Base-by-base conservation (phyloP, 345 rosid genomes). In the Capsella bursapastoris region DNA sequence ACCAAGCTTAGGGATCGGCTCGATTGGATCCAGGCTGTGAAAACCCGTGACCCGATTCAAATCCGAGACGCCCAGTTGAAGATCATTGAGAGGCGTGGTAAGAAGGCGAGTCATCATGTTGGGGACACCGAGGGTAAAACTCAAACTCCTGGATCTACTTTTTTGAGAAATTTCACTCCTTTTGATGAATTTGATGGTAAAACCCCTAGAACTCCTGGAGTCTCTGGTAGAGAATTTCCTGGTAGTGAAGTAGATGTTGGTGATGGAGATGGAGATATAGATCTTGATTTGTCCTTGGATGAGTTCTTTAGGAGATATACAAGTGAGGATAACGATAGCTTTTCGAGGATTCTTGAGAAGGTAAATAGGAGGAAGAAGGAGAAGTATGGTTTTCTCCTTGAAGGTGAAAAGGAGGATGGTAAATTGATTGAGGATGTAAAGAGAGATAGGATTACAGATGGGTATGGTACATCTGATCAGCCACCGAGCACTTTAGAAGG, bases 391-490 rank as follows among this genome's bases (percentile, higher is more conserved):
- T 85, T 83, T 81, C 81, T 95, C 64, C 80, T 82, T 28, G 91
- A 79, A 73, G 89, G 92, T 1, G 93, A 92, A 49, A 82, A 86
- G 53, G 78, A 68, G 53, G 86, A 78, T 64, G 81, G 44, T 74
- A 75, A 77, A 57, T 52, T 73, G 50, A 83, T 88, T 38, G 96
- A 83, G 72, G 96, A 83, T 80, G 85, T 38, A 0, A 77, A 87
- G 80, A 85, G 70, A 81, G 96, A 92, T 65, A 82, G 97, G 81
- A 84, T 90, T 60, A 95, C 99, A 0, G 99, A 95, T 77, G 99
- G 99, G 16, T 95, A 88, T 47, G 99, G 97, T 22, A 92, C 99
- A 0, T 92, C 98, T 31, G 83, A 92, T 83, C 99, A 95, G 83
- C 99, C 99, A 2, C 81, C 86, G 0, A 87, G 91, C 60, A 90